A percentile compares a stretch with the other conserved stretches of the same genome.
Conservation (phyloP, 345 rosid genomes). For the Brassica rapa region DNA sequence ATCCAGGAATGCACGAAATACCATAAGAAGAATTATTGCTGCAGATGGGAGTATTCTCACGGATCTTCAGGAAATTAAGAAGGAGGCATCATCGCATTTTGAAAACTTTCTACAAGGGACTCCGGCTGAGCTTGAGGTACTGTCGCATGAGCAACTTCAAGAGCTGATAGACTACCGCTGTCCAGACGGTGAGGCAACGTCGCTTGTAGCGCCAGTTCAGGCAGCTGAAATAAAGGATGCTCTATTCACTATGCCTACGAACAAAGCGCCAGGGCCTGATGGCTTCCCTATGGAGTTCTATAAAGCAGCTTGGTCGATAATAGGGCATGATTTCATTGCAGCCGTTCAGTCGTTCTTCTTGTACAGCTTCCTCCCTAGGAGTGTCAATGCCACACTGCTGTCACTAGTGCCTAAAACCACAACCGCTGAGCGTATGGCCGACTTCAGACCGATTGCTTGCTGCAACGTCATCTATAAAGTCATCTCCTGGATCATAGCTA, state of each 20-base stretch:
- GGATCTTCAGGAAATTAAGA: neutral
- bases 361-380: neutral
- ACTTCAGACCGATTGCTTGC: neutral
- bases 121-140: neutral
- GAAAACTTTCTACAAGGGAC: neutral
- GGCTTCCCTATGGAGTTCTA: neutral
- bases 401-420: neutral
- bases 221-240: neutral
- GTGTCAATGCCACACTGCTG: neutral
- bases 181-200: neutral
- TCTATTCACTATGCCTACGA: neutral
- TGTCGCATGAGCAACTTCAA: neutral
- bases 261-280: neutral
- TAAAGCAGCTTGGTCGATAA: neutral
- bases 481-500: neutral
- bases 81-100: neutral
- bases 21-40: neutral
- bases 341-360: neutral
- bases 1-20: neutral
- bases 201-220: neutral
- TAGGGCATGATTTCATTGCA: neutral
- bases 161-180: neutral
- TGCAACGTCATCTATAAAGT: neutral
- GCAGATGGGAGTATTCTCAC: neutral
- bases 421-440: neutral